Percentiles rank a stretch among this genome's conserved stretches.
Evolutionary conservation across 495 filamentous ascomycete genomes (phyloP).

Genomic region (Xylaria acuta): DNA sequence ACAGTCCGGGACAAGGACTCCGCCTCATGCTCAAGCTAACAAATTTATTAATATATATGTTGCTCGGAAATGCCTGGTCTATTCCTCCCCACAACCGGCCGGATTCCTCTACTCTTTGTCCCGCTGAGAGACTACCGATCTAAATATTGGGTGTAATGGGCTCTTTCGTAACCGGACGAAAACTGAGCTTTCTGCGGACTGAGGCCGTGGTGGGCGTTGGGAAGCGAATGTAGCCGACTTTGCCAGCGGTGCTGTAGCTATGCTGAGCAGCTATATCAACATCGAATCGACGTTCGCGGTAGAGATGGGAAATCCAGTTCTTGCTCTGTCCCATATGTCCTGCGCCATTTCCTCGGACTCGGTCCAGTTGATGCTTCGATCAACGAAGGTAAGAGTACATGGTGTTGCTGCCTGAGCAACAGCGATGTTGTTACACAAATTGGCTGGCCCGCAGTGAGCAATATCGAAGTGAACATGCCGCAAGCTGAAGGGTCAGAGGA

Average conservation of each 20-base stretch:
- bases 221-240: constrained; percentile 3
- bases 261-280: constrained; percentile 13
- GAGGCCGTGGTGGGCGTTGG: neutral
- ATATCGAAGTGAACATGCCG: neutral
- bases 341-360: constrained; percentile 5
- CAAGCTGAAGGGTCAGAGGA: neutral
- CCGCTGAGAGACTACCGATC: constrained; percentile 25
- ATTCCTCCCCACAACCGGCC: constrained; percentile 18
- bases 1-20: neutral
- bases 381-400: constrained; percentile 27
- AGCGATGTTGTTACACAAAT: constrained; percentile 22
- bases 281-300: constrained; percentile 5
- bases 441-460: constrained; percentile 21
- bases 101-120: constrained; percentile 10
- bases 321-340: constrained; percentile 5
- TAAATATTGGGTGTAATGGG: constrained; percentile 12
- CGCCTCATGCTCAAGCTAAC: neutral
- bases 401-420: constrained; percentile 26
- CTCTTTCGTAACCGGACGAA: constrained; percentile 25
- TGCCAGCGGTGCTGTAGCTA: constrained; percentile 16
- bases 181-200: neutral
- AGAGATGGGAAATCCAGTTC: constrained; percentile 22
- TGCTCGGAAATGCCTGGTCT: constrained; percentile 18
- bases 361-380: constrained; percentile 11
- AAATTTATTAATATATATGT: constrained; percentile 27